Evolutionary conservation across 306 rosid species (phyloP).

Genomic region (Astragalus membranaceus): DNA sequence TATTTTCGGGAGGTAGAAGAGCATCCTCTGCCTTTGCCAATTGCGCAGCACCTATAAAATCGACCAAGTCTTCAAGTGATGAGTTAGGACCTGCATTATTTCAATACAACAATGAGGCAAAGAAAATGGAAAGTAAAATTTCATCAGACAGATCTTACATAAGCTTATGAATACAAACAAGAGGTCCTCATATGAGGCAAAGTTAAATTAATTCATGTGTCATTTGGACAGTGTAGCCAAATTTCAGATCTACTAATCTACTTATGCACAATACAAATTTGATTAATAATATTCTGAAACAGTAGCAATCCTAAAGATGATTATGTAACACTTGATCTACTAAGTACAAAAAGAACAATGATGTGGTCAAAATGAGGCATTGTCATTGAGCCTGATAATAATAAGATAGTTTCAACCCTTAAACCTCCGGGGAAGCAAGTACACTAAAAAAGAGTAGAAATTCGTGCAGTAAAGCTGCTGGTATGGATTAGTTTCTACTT

Average conservation of each 20-base stretch:
- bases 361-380: not conserved
- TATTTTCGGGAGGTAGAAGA: slow-evolving; percentile 47
- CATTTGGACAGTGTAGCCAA: not conserved
- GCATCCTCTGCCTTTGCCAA: slow-evolving; percentile 58
- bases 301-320: not conserved
- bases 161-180: not conserved
- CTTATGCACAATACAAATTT: not conserved
- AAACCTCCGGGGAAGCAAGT: not conserved
- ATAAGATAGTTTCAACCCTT: not conserved
- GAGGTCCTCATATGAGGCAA: not conserved
- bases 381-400: not conserved
- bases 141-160: not conserved
- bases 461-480: not conserved
- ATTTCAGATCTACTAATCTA: not conserved
- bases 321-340: not conserved
- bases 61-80: slow-evolving; percentile 60
- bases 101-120: slow-evolving; percentile 20
- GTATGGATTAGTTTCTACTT: not conserved
- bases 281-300: not conserved
- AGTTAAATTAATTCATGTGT: not conserved
- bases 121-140: not conserved
- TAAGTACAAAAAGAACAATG: not conserved
- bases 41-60: slow-evolving; percentile 81
- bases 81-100: slow-evolving; percentile 50
- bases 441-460: not conserved